A percentile compares a stretch with the other conserved stretches of the same genome.
Evolutionary conservation across 805 yeast species (phyloP).

Genomic region (Candida fluviatilis): DNA sequence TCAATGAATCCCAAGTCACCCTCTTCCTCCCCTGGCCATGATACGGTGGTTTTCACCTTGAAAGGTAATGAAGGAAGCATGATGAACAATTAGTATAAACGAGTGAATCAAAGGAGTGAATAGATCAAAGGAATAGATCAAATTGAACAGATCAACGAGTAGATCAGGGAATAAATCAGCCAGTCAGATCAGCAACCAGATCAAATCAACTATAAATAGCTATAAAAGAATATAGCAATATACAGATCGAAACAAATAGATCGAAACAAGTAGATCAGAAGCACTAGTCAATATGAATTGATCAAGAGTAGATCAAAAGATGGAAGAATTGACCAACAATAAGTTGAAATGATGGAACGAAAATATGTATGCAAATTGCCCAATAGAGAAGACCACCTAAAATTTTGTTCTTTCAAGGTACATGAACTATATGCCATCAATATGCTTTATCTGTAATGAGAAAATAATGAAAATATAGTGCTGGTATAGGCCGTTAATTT

Average conservation of each 20-base stretch:
- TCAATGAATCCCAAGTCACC: slow-evolving; percentile 92
- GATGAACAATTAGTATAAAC: too few relatives aligned
- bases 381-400: neutral
- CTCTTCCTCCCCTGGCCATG: slow-evolving; percentile 91
- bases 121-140: too few relatives aligned
- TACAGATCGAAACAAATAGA: too few relatives aligned
- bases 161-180: neutral
- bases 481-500: neutral
- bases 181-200: neutral
- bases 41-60: slow-evolving; percentile 74
- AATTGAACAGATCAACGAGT: neutral
- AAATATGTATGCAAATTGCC: too few relatives aligned
- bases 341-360: too few relatives aligned
- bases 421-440: neutral
- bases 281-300: too few relatives aligned
- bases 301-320: too few relatives aligned
- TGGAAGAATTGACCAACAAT: too few relatives aligned
- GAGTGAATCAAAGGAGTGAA: too few relatives aligned
- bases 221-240: too few relatives aligned
- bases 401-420: neutral
- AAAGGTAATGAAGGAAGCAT: slow-evolving; percentile 56
- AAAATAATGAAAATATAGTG: neutral
- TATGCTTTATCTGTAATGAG: neutral
- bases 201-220: too few relatives aligned
- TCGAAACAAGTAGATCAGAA: too few relatives aligned